Evolutionary conservation across 2,329 filamentous ascomycete species (phyloP).

Genomic region (Zymoseptoria tritici): DNA sequence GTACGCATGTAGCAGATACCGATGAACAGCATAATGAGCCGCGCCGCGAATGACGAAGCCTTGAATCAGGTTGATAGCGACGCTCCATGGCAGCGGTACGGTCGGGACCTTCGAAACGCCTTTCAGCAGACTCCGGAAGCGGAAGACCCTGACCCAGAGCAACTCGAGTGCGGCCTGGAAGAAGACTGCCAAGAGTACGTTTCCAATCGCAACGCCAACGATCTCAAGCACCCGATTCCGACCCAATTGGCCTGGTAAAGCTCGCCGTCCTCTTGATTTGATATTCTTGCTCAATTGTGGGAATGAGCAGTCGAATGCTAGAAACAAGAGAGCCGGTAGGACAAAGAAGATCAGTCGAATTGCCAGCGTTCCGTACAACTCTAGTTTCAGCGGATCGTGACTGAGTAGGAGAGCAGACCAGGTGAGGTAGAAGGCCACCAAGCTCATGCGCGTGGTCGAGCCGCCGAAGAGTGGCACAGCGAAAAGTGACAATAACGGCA

Average conservation of each 20-base stretch:
- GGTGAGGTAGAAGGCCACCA: conserved; percentile 84
- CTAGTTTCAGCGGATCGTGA: conserved; percentile 66
- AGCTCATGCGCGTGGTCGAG: conserved; percentile 71
- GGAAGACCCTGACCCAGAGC: conserved; percentile 46
- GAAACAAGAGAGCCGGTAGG: conserved; percentile 62
- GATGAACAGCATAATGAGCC: conserved; percentile 67
- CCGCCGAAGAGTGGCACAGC: conserved; percentile 67
- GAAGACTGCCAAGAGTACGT: conserved; percentile 47
- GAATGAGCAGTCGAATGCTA: conserved; percentile 62
- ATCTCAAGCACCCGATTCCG: conserved; percentile 42
- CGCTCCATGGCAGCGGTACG: conserved; percentile 49
- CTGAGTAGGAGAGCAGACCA: conserved; percentile 78
- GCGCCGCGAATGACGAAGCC: conserved; percentile 53
- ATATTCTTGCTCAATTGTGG: conserved; percentile 62
- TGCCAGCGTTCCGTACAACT: conserved; percentile 62
- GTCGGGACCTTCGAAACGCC: conserved; percentile 51
- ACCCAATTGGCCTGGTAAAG: conserved; percentile 40
- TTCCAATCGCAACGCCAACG: conserved; percentile 47
- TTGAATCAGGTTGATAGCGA: conserved; percentile 48
- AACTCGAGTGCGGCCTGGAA: conserved; percentile 52
- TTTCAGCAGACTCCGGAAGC: conserved; percentile 48
- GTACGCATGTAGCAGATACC: conserved; percentile 54
- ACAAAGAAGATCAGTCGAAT: conserved; percentile 65
- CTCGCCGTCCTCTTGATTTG: conserved; percentile 57
- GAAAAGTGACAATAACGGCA: conserved; percentile 52